These are phyloP conservation scores for Cardamine chenopodiifolia DNA, from an alignment of 345 rosid genomes.

Conservation along the genomic window DNA sequence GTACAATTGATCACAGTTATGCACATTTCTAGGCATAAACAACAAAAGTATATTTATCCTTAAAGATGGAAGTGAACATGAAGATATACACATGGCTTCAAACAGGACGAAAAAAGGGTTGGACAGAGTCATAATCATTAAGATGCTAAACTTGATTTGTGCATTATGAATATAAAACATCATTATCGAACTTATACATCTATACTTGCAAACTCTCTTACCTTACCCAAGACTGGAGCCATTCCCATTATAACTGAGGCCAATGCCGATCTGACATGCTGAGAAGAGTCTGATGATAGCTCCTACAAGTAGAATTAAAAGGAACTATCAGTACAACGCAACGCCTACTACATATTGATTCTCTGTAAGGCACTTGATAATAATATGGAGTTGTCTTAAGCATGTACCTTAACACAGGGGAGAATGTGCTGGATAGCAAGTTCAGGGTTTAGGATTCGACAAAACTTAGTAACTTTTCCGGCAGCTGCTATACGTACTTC, in stretches of 20 bases:
- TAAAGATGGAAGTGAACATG: neutral
- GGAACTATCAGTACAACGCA: conserved; percentile 7
- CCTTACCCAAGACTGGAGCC: conserved; percentile 89
- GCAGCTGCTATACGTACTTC: conserved; percentile 99
- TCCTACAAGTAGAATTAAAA: conserved; percentile 53
- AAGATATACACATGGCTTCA: neutral
- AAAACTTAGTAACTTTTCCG: conserved; percentile 94
- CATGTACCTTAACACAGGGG: conserved; percentile 86
- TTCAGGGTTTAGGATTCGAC: conserved; percentile 88
- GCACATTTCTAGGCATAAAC: neutral
- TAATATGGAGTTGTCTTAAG: neutral
- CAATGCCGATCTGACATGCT: conserved; percentile 96
- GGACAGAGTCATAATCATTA: neutral
- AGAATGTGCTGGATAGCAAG: conserved; percentile 85
- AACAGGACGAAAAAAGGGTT: neutral
- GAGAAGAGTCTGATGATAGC: conserved; percentile 93
- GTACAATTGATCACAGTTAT: neutral
- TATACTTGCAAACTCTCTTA: conserved; percentile 28
- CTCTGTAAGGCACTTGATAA: neutral
- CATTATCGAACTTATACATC: conserved; percentile 32
- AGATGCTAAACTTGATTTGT: neutral
- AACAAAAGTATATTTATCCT: neutral
- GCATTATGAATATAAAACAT: conserved; percentile 37
- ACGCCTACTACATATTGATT: neutral
- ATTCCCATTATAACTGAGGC: conserved; percentile 99